Percentiles rank a stretch among this genome's conserved stretches.
Conservation (phyloP, 371 early-diverging fungal genomes). For the Entomophthora muscae region DNA sequence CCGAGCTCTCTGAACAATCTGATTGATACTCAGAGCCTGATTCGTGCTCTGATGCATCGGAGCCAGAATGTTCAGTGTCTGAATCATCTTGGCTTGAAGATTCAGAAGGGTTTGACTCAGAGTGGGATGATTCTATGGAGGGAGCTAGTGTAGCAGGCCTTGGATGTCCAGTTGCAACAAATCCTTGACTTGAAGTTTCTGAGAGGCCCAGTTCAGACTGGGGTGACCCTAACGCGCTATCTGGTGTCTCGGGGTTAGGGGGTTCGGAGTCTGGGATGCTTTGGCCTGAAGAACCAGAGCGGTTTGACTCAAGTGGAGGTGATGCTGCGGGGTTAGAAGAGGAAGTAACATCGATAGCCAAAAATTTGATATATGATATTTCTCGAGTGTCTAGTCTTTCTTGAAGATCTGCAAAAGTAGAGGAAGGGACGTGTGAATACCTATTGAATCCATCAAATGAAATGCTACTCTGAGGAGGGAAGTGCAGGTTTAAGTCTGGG, state of each 20-base stretch:
- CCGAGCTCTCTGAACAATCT: neutral
- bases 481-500: neutral
- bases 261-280: neutral
- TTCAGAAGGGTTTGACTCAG: no score
- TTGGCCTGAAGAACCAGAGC: neutral
- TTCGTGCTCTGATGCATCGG: neutral
- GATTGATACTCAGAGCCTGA: neutral
- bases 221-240: no score
- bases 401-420: neutral
- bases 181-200: no score
- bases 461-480: neutral
- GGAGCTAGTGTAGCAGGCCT: no score
- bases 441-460: neutral
- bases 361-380: neutral
- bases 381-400: neutral
- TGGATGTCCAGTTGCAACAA: no score
- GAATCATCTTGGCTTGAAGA: no score
- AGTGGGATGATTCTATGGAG: no score
- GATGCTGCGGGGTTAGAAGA: neutral
- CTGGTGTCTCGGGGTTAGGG: no score
- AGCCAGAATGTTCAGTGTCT: neutral
- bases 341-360: neutral
- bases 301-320: neutral
- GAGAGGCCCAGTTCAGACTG: no score
- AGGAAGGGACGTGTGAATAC: neutral